A percentile compares a stretch with the other conserved stretches of the same genome.
Conservation (phyloP, 225 moss, liverwort and hornwort genomes). For the Pseudoscleropodium purum region DNA sequence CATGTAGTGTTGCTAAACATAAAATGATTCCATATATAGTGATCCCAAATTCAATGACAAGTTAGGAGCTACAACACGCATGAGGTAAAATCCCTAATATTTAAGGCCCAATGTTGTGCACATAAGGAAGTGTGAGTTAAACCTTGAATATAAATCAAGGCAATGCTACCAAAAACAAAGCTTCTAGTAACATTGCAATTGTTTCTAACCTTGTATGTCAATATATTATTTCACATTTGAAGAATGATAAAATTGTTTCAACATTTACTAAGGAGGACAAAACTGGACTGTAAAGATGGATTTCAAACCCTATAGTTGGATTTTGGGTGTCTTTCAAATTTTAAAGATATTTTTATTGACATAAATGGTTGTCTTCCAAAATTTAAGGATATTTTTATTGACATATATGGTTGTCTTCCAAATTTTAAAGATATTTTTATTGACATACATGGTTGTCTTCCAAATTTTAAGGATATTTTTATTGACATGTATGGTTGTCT, state of each 20-base stretch:
- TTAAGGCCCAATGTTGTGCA: no score
- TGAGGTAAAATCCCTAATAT: accelerated
- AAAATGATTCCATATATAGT: not conserved
- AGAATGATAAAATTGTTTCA: not conserved
- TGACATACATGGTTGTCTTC: no score
- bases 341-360: not conserved
- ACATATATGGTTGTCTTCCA: no score
- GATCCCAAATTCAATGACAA: no score
- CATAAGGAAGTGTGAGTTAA: no score
- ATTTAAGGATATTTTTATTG: no score
- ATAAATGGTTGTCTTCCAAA: accelerated
- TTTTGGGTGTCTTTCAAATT: not conserved
- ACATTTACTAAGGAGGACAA: not conserved
- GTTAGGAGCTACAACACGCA: not conserved
- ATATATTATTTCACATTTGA: not conserved
- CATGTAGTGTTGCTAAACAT: not conserved
- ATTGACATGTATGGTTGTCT: no score
- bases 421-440: no score
- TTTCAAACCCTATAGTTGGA: not conserved
- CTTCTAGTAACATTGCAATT: no score
- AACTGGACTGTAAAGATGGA: not conserved
- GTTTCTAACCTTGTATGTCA: not conserved
- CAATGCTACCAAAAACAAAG: no score
- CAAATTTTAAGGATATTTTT: no score
- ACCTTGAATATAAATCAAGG: no score